A percentile compares a stretch with the other conserved stretches of the same genome.
phyloP scores from a whole-genome alignment of 345 rosid species.

The Rhodamnia argentea region DNA sequence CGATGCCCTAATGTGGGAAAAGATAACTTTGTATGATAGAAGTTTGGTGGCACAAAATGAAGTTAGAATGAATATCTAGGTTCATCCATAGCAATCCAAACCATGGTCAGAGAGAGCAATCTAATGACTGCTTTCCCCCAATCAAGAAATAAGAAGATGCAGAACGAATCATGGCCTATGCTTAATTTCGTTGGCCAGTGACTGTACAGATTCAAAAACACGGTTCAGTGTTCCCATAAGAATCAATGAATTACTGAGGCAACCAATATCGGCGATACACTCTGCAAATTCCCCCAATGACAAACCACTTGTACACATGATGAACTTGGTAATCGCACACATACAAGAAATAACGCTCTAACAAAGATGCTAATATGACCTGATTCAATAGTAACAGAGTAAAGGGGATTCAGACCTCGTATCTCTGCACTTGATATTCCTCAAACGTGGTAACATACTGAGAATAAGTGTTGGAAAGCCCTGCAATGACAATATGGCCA shows the following conservation, averaged over 20 bases:
- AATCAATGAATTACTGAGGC: not conserved
- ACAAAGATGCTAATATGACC: not conserved
- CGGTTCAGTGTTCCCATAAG: not conserved
- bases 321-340: not conserved
- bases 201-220: not conserved
- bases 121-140: not conserved
- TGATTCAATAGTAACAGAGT: not conserved
- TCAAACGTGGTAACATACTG: conserved; percentile 67
- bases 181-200: not conserved
- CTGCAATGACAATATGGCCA: conserved; percentile 53
- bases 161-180: not conserved
- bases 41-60: not conserved
- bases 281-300: not conserved
- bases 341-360: not conserved
- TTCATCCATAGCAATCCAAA: not conserved
- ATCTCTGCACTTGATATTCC: conserved; percentile 64
- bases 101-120: not conserved
- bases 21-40: not conserved
- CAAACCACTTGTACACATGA: not conserved
- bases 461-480: conserved; percentile 61
- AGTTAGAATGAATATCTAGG: not conserved
- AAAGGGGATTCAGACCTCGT: conserved; percentile 30
- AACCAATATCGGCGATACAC: not conserved
- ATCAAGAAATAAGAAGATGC: not conserved
- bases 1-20: not conserved